Evolutionary conservation across 192 early-diverging fungal genomes (phyloP), one percentile per base, ranked within the genome.

Genomic region (Coemansia sp.): DNA sequence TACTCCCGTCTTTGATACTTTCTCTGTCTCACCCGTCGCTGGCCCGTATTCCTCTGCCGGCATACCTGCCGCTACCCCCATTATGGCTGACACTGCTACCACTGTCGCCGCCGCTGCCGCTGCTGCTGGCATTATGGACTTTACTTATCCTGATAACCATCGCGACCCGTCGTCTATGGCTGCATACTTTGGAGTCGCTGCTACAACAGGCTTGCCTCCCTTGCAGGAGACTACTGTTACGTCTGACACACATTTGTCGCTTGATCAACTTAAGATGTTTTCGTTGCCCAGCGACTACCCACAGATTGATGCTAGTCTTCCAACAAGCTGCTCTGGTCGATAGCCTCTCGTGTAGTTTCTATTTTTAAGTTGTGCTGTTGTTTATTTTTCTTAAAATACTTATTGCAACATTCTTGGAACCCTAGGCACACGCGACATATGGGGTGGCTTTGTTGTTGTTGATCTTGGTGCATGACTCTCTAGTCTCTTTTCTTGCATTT

Each of bases 151-250:
- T 46, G 39, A 46, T 46, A 46, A 10, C 39, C 3, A 23, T 54
- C 21, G 17, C 22, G 54, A 20, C 25, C 63, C 54, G 63, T 72
- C 70, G 29, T 54, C 71, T 0, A 72, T 73, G 59, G 67, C 66
- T 6, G 71, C 76, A 4, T 78, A 78, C 33, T 78, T 70, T 61
- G 67, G 73, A 30, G 57, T 54, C 14, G 30, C 63, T 39, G 8
- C 42, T 14, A 55, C 67, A 3, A 46, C 52, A 9, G 58, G 52
- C 9, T 59, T 59, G 51, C n/a, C 25, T 25, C 54, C 57, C 2
- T 59, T 30, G 61, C 54, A 51, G 36, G 36, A 20, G 8, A 32
- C n/a, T 9, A 39, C 33, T n/a, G 66, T 25, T 33, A 32, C 39
- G 27, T n/a, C 29, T 8, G 22, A 39, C 23, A 59, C 57, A 17